phyloP scores from a whole-genome alignment of 2,329 filamentous ascomycete species.

The Cordyceps cateniannulata region DNA sequence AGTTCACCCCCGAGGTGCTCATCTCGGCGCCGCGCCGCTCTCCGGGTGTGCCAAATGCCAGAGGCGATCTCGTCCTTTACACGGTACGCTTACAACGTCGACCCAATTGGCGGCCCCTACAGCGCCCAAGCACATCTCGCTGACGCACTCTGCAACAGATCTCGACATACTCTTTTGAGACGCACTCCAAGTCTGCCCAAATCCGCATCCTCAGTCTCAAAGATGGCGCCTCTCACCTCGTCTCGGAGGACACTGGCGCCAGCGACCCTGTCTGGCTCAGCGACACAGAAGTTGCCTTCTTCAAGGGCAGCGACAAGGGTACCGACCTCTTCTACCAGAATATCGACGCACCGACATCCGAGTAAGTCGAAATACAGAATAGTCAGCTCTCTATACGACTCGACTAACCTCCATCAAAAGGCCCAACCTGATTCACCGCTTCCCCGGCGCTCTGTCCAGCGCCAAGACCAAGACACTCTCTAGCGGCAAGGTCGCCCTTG shows the following conservation, averaged over 20 bases:
- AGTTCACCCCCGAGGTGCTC: conserved; percentile 71
- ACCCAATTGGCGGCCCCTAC: background rate
- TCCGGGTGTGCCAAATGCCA: conserved; percentile 60
- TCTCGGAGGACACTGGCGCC: conserved; percentile 59
- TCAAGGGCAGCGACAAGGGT: conserved; percentile 44
- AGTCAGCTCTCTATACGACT: background rate
- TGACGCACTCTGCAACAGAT: conserved; percentile 30
- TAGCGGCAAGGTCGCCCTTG: conserved; percentile 45
- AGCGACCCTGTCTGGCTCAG: conserved; percentile 73
- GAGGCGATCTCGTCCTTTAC: conserved; percentile 59
- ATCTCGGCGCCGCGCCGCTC: conserved; percentile 70
- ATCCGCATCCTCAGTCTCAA: conserved; percentile 65
- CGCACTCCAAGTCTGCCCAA: conserved; percentile 62
- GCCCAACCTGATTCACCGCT: conserved; percentile 38
- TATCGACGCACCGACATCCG: conserved; percentile 27
- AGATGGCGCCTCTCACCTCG: conserved; percentile 55
- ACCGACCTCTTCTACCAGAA: conserved; percentile 39
- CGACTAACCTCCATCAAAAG: conserved; percentile 15
- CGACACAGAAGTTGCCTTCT: conserved; percentile 52
- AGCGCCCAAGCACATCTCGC: background rate
- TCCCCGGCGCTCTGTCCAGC: conserved; percentile 51
- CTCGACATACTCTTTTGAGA: conserved; percentile 73
- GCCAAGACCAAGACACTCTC: conserved; percentile 50
- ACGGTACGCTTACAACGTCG: conserved; percentile 36
- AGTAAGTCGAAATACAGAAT: conserved; percentile 26